phyloP scores from a whole-genome alignment of 176 grass and related monocot species.

The Otatea glauca region DNA sequence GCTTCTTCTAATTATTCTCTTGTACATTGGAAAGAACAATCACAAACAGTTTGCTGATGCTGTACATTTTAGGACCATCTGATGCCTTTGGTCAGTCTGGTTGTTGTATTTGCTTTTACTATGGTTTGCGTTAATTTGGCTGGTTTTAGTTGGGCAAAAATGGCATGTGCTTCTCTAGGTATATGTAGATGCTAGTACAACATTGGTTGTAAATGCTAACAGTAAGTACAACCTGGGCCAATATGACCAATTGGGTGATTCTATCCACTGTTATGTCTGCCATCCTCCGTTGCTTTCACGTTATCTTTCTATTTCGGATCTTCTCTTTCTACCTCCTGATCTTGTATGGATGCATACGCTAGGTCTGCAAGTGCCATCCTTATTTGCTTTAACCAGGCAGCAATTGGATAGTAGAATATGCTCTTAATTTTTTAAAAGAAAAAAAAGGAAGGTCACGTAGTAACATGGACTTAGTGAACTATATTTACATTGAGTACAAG shows the following conservation, averaged over 20 bases:
- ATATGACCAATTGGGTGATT: background rate
- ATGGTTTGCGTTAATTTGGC: constrained; percentile 40
- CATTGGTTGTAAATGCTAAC: constrained; percentile 40
- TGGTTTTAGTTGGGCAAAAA: constrained; percentile 36
- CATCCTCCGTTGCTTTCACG: background rate
- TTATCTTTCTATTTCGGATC: background rate
- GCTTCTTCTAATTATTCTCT: constrained; percentile 32
- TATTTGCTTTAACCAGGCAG: background rate
- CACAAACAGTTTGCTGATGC: constrained; percentile 33
- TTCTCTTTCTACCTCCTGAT: background rate
- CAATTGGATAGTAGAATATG: background rate
- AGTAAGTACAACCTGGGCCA: constrained; percentile 28
- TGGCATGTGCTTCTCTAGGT: constrained; percentile 34
- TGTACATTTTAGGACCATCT: constrained; percentile 53
- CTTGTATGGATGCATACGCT: background rate
- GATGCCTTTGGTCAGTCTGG: constrained; percentile 28
- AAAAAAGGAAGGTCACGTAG: too few relatives aligned
- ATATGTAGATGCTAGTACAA: constrained; percentile 22
- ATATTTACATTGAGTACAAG: too few relatives aligned
- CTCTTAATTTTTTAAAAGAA: too few relatives aligned
- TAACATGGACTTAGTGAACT: too few relatives aligned
- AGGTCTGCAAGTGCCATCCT: background rate
- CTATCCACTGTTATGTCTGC: background rate
- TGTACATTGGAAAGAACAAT: constrained; percentile 45
- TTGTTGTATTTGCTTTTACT: constrained; percentile 18